These are phyloP conservation scores for Galerina marginata DNA, from an alignment of 768 basidiomycete genomes.

Conservation along the genomic window DNA sequence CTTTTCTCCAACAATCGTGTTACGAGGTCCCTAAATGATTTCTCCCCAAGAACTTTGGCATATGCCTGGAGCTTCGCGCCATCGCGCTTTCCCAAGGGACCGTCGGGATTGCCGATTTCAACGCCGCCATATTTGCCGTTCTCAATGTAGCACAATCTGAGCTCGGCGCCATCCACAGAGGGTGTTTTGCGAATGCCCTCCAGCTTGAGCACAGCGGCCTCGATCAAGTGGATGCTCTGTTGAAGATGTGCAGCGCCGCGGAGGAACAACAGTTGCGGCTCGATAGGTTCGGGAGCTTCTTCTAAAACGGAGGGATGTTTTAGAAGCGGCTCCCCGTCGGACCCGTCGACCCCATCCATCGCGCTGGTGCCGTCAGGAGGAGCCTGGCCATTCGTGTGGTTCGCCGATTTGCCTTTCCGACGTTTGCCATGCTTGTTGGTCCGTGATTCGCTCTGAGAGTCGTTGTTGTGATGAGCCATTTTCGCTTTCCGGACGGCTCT, in stretches of 20 bases:
- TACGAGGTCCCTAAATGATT: constrained; percentile 65
- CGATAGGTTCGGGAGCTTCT: constrained; percentile 85
- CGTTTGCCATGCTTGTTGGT: constrained; percentile 50
- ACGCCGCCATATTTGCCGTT: constrained; percentile 84
- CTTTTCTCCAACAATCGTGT: constrained; percentile 67
- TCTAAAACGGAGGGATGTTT: constrained; percentile 78
- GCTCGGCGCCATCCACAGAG: constrained; percentile 71
- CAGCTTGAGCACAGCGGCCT: constrained; percentile 69
- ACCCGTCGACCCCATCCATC: constrained; percentile 50
- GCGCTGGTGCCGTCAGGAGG: constrained; percentile 70
- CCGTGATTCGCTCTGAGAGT: constrained; percentile 36
- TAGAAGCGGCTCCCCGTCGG: constrained; percentile 55
- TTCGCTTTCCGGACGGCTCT: constrained; percentile 72
- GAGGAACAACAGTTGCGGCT: constrained; percentile 82
- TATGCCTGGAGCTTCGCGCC: constrained; percentile 72
- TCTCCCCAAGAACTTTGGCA: constrained; percentile 58
- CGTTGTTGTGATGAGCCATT: constrained; percentile 54
- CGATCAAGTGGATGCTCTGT: constrained; percentile 77
- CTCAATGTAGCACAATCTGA: constrained; percentile 77
- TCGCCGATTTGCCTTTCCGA: constrained; percentile 54
- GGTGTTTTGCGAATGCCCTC: constrained; percentile 69
- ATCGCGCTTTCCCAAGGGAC: constrained; percentile 66
- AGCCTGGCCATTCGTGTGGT: constrained; percentile 63
- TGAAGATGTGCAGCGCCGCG: constrained; percentile 86
- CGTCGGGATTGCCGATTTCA: constrained; percentile 82